Evolutionary conservation across 2,329 filamentous ascomycete genomes (phyloP), one percentile per base, ranked within the genome.

Genomic region (Sclerotinia trifoliorum): DNA sequence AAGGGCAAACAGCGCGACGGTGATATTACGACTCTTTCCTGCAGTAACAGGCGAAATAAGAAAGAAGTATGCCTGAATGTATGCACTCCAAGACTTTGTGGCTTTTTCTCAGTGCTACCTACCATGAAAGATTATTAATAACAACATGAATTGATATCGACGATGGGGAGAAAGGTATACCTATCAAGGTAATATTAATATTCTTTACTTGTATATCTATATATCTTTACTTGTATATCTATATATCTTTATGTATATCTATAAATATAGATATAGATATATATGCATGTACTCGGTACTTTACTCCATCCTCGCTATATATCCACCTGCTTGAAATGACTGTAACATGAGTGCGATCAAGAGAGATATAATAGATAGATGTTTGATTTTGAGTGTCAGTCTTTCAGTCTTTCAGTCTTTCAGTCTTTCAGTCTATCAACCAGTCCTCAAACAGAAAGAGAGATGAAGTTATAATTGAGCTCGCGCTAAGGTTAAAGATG

Each of bases 1-100:
- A 57, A 48, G 29, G 42, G 51, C 51, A 65, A 57, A 44, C 29
- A 39, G 8, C 21, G 26, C 32, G 57, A 61, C 44, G 26, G 10
- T 29, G n/a, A 48, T 44, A 4, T 29, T 39, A 35, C 32, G 55
- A 48, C 39, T 48, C 6, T 48, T 48, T 21, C 44, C 44, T 49
- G 17, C 19, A 19, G 17, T 35, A 19, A 55, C 32, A 55, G 52
- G 17, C 6, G 5, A 56, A 55, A 62, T 24, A 19, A 26, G 44
- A 26, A 24, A 42, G n/a, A 42, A n/a, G 55, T 44, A 57, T 17
- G n/a, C 55, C 55, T 57, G 21, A 42, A 42, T 17, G n/a, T 26
- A 39, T 39, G 39, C 15, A 44, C 13, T 60, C 57, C 57, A 60
- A 29, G 57, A 61, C 42, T 26, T 42, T 15, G 44, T 61, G 58